phyloP scores from a whole-genome alignment of 1,284 basidiomycete species.

The Cryptococcus sp. region DNA sequence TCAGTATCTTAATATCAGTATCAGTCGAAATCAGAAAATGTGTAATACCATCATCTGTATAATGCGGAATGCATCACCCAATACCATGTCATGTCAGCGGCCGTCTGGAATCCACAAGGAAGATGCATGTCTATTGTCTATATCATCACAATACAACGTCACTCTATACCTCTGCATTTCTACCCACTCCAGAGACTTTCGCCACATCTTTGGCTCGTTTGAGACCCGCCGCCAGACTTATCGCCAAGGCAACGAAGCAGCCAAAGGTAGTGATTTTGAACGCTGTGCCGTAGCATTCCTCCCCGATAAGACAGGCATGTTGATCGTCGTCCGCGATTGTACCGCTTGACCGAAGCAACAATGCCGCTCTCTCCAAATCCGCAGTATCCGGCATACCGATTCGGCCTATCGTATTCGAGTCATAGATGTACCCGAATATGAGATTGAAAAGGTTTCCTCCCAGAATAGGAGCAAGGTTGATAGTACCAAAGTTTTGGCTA shows the following conservation, averaged over 20 bases:
- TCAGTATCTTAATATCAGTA: no score
- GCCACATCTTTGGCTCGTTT: slow-evolving; percentile 12
- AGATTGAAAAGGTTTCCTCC: slow-evolving; percentile 81
- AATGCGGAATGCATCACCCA: no score
- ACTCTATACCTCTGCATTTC: neutral
- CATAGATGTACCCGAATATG: slow-evolving; percentile 73
- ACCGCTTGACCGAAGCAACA: slow-evolving; percentile 2
- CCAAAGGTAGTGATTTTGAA: slow-evolving; percentile 39
- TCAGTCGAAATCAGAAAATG: no score
- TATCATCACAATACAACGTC: no score
- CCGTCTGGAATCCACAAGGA: no score
- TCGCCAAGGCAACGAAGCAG: slow-evolving; percentile 32
- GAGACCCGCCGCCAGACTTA: slow-evolving; percentile 36
- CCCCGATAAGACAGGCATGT: slow-evolving; percentile 32
- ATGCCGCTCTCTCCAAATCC: neutral
- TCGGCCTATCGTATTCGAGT: slow-evolving; percentile 56
- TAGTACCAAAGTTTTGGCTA: slow-evolving; percentile 81
- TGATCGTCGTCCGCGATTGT: slow-evolving; percentile 12
- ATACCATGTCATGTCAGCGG: no score
- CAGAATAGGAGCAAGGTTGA: slow-evolving; percentile 68
- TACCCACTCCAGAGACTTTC: neutral
- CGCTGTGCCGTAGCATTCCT: slow-evolving; percentile 41
- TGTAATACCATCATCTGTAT: no score
- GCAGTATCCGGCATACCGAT: slow-evolving; percentile 5
- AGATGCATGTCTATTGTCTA: no score